Evolutionary conservation across 2,329 filamentous ascomycete genomes (phyloP).

Genomic region (Penicillium sp.): DNA sequence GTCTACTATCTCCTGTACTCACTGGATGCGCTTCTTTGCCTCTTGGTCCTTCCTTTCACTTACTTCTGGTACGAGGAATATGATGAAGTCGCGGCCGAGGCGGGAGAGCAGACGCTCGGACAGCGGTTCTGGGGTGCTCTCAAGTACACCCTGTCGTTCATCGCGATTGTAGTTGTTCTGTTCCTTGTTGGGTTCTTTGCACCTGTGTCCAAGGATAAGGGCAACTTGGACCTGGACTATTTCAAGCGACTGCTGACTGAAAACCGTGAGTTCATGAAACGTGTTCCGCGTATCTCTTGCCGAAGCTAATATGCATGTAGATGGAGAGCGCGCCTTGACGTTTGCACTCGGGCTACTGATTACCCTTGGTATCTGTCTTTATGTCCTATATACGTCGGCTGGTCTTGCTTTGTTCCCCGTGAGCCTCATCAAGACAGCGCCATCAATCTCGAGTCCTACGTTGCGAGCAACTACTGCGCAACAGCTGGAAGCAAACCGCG

Average conservation of each 20-base stretch:
- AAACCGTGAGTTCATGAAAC: constrained; percentile 61
- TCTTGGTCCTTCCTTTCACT: constrained; percentile 88
- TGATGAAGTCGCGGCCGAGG: constrained; percentile 83
- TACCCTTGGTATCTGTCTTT: constrained; percentile 81
- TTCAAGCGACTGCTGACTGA: constrained; percentile 82
- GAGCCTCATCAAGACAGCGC: constrained; percentile 87
- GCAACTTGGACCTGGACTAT: constrained; percentile 78
- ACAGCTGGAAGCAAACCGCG: constrained; percentile 82
- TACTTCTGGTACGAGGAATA: constrained; percentile 99
- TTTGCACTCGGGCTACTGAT: constrained; percentile 89
- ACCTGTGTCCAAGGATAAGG: constrained; percentile 70
- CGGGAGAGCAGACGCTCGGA: constrained; percentile 70
- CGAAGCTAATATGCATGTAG: constrained; percentile 36
- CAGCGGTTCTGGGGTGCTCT: constrained; percentile 78
- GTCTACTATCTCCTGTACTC: constrained; percentile 95
- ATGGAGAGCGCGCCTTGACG: constrained; percentile 87
- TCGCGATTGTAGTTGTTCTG: constrained; percentile 71
- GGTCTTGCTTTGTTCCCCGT: constrained; percentile 88
- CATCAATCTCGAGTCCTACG: constrained; percentile 78
- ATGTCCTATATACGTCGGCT: constrained; percentile 83
- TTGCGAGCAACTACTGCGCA: constrained; percentile 75
- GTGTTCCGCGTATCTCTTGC: not conserved
- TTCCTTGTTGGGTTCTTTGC: constrained; percentile 95
- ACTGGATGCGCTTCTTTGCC: constrained; percentile 83
- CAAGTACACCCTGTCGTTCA: constrained; percentile 87